Evolutionary conservation across 805 yeast genomes (phyloP), one percentile per base, ranked within the genome.

Genomic region (Blastobotrys americana): DNA sequence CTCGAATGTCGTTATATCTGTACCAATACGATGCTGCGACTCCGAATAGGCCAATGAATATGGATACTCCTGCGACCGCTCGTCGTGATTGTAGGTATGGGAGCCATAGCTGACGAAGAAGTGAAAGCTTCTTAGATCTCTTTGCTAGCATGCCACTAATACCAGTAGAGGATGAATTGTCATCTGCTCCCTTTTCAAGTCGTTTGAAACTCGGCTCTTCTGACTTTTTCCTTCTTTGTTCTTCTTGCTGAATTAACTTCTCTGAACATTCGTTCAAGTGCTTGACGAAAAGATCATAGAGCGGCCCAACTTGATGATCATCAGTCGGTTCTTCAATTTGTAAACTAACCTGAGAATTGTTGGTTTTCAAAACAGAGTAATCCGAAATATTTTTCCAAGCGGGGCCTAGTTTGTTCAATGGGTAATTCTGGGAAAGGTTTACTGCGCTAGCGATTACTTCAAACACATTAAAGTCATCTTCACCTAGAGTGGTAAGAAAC

Each of bases 291-390:
- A n/a, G 10, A n/a, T n/a, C n/a, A n/a, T n/a, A n/a, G n/a, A n/a
- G n/a, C n/a, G n/a, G n/a, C n/a, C n/a, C n/a, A n/a, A n/a, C n/a
- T n/a, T n/a, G n/a, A n/a, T n/a, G n/a, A 9, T n/a, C 16, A 15
- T 10, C 38, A 31, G 20, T 18, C 13, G 33, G 18, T 66, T 66
- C 42, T 50, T 58, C 5, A 42, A 39, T 9, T 58, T 58, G 23
- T 64, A 53, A 25, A 35, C 19, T 20, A n/a, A n/a, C n/a, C n/a
- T n/a, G n/a, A n/a, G n/a, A n/a, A n/a, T 17, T 15, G 34, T 47
- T 65, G 48, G 45, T 46, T 18, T 48, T 62, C 50, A 42, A 71
- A 53, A 64, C 68, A 16, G 68, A 63, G 47, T 51, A 57, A 25
- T 49, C 46, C 15, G 69, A 61, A 1, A 66, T 39, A 5, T 21